These are phyloP conservation scores for Didymella segeticola DNA, from an alignment of 2,329 filamentous ascomycete species.

Conservation along the genomic window DNA sequence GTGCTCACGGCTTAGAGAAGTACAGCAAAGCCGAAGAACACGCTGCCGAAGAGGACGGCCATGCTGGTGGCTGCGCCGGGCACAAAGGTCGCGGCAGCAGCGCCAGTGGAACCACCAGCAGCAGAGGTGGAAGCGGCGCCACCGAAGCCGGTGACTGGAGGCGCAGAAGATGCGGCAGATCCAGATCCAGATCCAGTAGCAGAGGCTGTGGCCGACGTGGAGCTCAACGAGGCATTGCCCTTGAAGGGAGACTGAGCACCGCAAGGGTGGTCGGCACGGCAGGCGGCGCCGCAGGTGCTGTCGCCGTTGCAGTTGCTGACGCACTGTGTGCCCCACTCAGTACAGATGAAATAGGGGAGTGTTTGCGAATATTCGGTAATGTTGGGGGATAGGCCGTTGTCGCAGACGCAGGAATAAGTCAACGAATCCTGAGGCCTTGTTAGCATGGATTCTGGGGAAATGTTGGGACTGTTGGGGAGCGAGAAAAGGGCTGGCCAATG, in stretches of 20 bases:
- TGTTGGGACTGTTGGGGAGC: constrained; percentile 13
- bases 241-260: constrained; percentile 70
- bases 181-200: constrained; percentile 41
- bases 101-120: constrained; percentile 29
- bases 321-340: constrained; percentile 73
- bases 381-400: constrained; percentile 71
- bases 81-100: constrained; percentile 54
- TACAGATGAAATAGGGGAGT: constrained; percentile 78
- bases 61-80: constrained; percentile 64
- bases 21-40: constrained; percentile 64
- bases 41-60: constrained; percentile 59
- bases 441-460: constrained; percentile 1
- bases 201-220: constrained; percentile 52
- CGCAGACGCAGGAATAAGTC: constrained; percentile 76
- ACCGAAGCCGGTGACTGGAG: constrained; percentile 41
- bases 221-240: constrained; percentile 61
- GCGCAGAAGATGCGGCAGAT: constrained; percentile 37
- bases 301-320: constrained; percentile 64
- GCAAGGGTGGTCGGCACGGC: constrained; percentile 68
- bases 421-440: constrained; percentile 54
- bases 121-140: constrained; percentile 27
- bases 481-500: constrained; percentile 2
- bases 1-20: constrained; percentile 36
- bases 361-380: constrained; percentile 79
- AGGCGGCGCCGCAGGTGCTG: constrained; percentile 58